Conservation (phyloP, 345 rosid species). For the Passiflora organensis region DNA sequence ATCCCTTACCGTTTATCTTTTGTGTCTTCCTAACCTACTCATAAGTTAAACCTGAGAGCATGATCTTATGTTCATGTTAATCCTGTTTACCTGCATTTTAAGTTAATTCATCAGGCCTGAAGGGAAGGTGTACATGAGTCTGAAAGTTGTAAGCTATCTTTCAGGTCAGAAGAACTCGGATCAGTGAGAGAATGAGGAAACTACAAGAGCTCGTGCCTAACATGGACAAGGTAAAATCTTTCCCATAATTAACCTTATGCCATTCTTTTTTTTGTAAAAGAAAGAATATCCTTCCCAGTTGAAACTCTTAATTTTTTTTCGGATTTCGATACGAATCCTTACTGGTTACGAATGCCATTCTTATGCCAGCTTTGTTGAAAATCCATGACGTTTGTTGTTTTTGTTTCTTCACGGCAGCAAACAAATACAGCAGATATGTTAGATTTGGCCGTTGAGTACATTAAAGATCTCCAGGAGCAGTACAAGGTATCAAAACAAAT, state of each 20-base stretch:
- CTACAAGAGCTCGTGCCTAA: conserved; percentile 93
- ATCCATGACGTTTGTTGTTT: not conserved
- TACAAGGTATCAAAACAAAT: conserved; percentile 47
- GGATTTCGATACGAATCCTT: too few species aligned
- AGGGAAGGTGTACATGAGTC: not conserved
- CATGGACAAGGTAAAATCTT: conserved; percentile 79
- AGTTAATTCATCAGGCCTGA: conserved; percentile 1
- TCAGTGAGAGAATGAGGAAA: conserved; percentile 95
- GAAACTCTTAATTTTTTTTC: too few species aligned
- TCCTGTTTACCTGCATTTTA: not conserved
- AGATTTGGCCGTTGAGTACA: conserved; percentile 95
- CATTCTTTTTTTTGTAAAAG: too few species aligned
- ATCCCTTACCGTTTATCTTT: not conserved
- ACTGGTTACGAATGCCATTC: too few species aligned
- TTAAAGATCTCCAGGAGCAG: conserved; percentile 84
- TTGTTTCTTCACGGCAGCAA: conserved; percentile 50
- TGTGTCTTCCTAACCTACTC: not conserved
- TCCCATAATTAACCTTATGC: not conserved
- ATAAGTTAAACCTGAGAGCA: too few species aligned
- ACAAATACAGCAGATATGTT: conserved; percentile 94
- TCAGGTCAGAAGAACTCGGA: conserved; percentile 92
- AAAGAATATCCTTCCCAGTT: too few species aligned
- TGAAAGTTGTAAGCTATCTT: conserved; percentile 9
- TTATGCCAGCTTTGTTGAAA: too few species aligned
- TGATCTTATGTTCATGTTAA: not conserved